phyloP scores from a whole-genome alignment of 768 basidiomycete genomes.

The Amanita phalloides region DNA sequence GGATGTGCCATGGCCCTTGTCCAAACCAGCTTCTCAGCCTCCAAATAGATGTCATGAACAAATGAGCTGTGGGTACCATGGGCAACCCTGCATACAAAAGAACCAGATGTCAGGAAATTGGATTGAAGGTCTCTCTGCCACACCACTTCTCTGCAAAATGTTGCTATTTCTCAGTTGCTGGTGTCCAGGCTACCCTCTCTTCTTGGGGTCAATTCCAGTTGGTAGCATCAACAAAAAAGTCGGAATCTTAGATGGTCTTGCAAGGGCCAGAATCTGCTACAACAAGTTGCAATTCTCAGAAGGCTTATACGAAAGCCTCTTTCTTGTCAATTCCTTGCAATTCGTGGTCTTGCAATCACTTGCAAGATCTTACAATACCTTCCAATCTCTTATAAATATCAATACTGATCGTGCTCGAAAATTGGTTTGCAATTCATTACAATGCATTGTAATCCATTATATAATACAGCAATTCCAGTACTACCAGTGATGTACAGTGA shows the following conservation, averaged over 20 bases:
- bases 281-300: not conserved
- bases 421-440: not conserved
- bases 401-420: not conserved
- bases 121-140: too few species aligned
- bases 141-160: too few species aligned
- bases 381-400: not conserved
- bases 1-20: too few species aligned
- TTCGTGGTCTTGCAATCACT: not conserved
- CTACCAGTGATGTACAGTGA: too few species aligned
- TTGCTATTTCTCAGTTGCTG: too few species aligned
- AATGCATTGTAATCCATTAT: not conserved
- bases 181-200: too few species aligned
- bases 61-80: too few species aligned
- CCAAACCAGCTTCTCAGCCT: too few species aligned
- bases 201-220: too few species aligned
- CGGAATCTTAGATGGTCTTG: not conserved
- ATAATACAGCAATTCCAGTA: not conserved
- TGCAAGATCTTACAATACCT: not conserved
- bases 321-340: not conserved
- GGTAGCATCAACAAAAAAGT: constrained; percentile 1
- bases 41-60: too few species aligned
- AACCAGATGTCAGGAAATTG: too few species aligned
- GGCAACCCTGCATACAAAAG: too few species aligned
- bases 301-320: not conserved
- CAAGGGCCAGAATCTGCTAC: not conserved